These are phyloP conservation scores for Candida dajiaensis DNA, from an alignment of 805 yeast species.

Conservation along the genomic window DNA sequence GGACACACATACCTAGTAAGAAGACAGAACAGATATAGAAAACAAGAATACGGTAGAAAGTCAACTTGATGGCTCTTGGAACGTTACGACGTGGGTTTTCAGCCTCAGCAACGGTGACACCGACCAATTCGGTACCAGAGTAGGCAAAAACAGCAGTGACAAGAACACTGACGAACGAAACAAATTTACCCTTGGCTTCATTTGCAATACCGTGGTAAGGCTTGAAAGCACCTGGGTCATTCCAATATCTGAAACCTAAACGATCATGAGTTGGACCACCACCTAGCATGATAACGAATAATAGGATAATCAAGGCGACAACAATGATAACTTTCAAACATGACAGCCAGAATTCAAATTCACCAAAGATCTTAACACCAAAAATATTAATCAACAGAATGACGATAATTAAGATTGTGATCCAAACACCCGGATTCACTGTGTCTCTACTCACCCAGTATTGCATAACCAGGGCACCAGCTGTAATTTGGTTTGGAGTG, in stretches of 20 bases:
- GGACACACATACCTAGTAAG: slow-evolving; percentile 65
- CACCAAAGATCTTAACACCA: slow-evolving; percentile 49
- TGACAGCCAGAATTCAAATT: slow-evolving; percentile 45
- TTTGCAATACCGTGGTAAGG: slow-evolving; percentile 17
- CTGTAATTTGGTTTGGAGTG: slow-evolving; percentile 39
- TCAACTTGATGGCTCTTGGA: slow-evolving; percentile 45
- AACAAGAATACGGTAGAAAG: slow-evolving; percentile 67
- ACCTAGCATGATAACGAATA: slow-evolving; percentile 62
- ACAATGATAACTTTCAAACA: slow-evolving; percentile 46
- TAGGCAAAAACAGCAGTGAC: slow-evolving; percentile 66
- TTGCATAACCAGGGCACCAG: slow-evolving; percentile 41
- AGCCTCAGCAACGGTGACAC: slow-evolving; percentile 44
- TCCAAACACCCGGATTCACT: slow-evolving; percentile 57
- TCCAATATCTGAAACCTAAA: slow-evolving; percentile 65
- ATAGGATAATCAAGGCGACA: slow-evolving; percentile 54
- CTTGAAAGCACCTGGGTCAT: slow-evolving; percentile 58
- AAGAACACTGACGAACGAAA: slow-evolving; percentile 49
- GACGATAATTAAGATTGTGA: slow-evolving; percentile 33
- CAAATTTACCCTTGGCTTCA: slow-evolving; percentile 43
- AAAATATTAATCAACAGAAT: slow-evolving; percentile 42
- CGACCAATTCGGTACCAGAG: slow-evolving; percentile 60
- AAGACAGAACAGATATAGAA: slow-evolving; percentile 59
- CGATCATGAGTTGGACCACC: slow-evolving; percentile 73
- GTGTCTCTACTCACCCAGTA: slow-evolving; percentile 38
- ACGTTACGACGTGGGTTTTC: slow-evolving; percentile 40